Evolutionary conservation across 202 grass and related monocot species (phyloP).

Genomic region (Zoysia matrella): DNA sequence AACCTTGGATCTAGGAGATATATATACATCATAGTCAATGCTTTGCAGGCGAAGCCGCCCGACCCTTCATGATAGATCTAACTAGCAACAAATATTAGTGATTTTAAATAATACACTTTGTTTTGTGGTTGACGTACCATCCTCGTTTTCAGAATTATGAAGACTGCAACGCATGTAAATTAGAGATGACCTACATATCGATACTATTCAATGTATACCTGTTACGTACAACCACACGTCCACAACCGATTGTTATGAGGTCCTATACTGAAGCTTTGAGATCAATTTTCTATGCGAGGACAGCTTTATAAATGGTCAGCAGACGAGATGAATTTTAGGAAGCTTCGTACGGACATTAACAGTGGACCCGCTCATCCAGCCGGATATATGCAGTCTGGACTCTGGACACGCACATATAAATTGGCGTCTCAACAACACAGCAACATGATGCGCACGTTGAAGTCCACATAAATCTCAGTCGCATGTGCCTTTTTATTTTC

Average conservation of each 20-base stretch:
- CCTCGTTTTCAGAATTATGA: no score
- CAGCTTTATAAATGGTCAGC: slow-evolving; percentile 21
- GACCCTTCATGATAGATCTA: slow-evolving; percentile 38
- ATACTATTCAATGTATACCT: no score
- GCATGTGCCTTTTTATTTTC: slow-evolving; percentile 22
- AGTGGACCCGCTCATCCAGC: slow-evolving; percentile 28
- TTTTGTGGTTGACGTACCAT: not conserved
- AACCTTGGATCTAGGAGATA: slow-evolving; percentile 60
- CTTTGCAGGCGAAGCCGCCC: slow-evolving; percentile 16
- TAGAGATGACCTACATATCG: no score
- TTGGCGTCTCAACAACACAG: slow-evolving; percentile 45
- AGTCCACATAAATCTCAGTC: slow-evolving; percentile 60
- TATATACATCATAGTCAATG: slow-evolving; percentile 32
- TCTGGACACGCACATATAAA: not conserved
- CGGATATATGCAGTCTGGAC: slow-evolving; percentile 42
- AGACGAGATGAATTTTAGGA: slow-evolving; percentile 33
- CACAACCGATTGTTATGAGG: no score
- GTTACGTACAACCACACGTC: no score
- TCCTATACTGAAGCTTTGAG: no score
- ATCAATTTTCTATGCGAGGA: not conserved
- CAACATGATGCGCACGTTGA: slow-evolving; percentile 80
- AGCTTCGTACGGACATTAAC: slow-evolving; percentile 38
- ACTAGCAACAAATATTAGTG: not conserved
- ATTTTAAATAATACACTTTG: not conserved
- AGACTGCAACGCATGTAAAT: no score